phyloP scores from a whole-genome alignment of 768 basidiomycete genomes.

The Leucocoprinus leucothites region DNA sequence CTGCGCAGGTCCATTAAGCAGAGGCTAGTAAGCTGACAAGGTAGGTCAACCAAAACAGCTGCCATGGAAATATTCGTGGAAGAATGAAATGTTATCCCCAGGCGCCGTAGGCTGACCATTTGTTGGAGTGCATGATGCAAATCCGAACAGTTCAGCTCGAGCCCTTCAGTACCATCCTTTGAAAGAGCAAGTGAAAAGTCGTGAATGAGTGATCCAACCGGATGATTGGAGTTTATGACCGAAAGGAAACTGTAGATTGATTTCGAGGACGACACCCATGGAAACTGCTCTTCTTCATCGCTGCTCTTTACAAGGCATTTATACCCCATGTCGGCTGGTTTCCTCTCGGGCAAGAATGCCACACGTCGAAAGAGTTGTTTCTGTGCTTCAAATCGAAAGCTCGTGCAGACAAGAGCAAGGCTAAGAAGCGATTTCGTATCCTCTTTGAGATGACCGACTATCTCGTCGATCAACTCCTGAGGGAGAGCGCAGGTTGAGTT shows the following conservation, averaged over 20 bases:
- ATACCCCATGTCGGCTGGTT: background rate
- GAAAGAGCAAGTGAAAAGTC: background rate
- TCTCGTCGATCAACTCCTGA: background rate
- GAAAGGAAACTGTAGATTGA: background rate
- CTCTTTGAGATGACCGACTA: background rate
- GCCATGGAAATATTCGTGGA: background rate
- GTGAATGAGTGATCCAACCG: background rate
- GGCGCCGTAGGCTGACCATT: background rate
- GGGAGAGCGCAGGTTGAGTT: background rate
- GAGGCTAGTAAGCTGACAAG: background rate
- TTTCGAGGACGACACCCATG: background rate
- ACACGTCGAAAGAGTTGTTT: background rate
- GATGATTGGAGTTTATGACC: background rate
- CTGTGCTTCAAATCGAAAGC: background rate
- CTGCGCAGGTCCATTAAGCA: background rate
- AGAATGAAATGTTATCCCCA: background rate
- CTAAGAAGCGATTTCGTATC: background rate
- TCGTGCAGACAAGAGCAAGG: background rate
- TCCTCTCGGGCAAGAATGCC: background rate
- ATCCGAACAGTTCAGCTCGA: background rate
- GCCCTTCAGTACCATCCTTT: background rate
- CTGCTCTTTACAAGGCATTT: background rate
- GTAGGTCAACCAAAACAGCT: background rate
- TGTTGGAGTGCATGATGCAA: constrained; percentile 1
- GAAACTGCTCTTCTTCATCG: background rate